phyloP scores from a whole-genome alignment of 2,329 filamentous ascomycete species.

The Penicillium vulpinum region DNA sequence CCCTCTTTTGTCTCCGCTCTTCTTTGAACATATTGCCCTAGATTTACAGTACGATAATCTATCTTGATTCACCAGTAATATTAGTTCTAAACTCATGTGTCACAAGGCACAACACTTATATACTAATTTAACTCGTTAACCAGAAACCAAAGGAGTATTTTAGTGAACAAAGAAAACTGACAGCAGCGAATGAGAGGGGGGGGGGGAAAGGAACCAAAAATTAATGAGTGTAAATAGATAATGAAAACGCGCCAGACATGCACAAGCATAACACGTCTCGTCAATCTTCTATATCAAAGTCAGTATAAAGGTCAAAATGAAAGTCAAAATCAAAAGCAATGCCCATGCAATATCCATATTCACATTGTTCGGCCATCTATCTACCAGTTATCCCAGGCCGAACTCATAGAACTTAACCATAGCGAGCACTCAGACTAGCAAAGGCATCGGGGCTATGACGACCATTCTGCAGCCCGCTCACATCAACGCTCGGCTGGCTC shows the following conservation, averaged over 20 bases:
- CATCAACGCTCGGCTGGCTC: constrained; percentile 52
- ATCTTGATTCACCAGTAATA: not conserved
- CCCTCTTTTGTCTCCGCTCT: not conserved
- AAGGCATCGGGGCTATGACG: constrained; percentile 54
- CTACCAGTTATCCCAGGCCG: not conserved
- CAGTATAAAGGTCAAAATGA: constrained; percentile 3
- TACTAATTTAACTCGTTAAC: constrained; percentile 9
- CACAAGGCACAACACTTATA: not conserved
- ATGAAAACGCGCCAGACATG: constrained; percentile 18
- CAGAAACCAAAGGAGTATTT: not conserved
- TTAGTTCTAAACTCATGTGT: not conserved
- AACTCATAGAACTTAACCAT: constrained; percentile 29
- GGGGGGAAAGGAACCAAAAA: not conserved
- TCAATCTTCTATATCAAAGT: constrained; percentile 19
- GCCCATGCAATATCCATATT: constrained; percentile 1
- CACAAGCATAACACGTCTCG: constrained; percentile 15
- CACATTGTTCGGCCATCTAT: not conserved
- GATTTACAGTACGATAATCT: not conserved
- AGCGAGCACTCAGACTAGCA: constrained; percentile 51
- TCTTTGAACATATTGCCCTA: not conserved
- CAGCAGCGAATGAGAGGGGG: not conserved
- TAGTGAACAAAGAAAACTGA: not conserved
- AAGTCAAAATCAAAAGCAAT: not conserved
- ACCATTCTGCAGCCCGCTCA: constrained; percentile 48
- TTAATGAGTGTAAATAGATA: constrained; percentile 10